Percentiles rank a stretch among this genome's conserved stretches.
These are phyloP conservation scores for Lachancea mirantina DNA, from an alignment of 805 yeast species.

Conservation along the genomic window DNA sequence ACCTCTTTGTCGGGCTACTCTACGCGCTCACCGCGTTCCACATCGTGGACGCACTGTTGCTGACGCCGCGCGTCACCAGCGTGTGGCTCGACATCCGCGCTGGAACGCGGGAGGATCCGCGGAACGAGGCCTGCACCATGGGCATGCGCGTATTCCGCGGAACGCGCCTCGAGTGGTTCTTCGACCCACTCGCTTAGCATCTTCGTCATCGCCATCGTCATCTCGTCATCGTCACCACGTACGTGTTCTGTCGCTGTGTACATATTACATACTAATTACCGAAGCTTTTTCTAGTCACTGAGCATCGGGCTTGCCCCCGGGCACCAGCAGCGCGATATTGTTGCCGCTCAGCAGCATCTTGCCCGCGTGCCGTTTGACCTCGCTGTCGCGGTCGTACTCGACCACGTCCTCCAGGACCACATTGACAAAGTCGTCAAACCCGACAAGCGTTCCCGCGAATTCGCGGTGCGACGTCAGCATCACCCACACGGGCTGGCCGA, in stretches of 20 bases:
- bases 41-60: constrained; percentile 33
- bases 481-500: constrained; percentile 74
- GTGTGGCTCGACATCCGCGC: constrained; percentile 26
- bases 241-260: no score
- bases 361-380: constrained; percentile 39
- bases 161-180: constrained; percentile 42
- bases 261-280: no score
- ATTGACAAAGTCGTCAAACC: constrained; percentile 94
- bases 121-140: constrained; percentile 41
- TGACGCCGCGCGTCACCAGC: constrained; percentile 32
- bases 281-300: not conserved
- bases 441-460: constrained; percentile 80
- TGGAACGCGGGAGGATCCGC: constrained; percentile 36
- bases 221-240: no score
- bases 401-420: constrained; percentile 72
- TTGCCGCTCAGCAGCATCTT: constrained; percentile 68
- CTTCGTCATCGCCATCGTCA: no score
- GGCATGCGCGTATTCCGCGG: constrained; percentile 60
- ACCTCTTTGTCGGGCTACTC: constrained; percentile 46
- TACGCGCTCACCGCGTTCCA: constrained; percentile 44
- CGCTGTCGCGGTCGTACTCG: constrained; percentile 33
- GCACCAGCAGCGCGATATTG: constrained; percentile 61
- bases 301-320: constrained; percentile 36
- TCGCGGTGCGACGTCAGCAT: constrained; percentile 62
- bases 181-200: constrained; percentile 42